A percentile compares a stretch with the other conserved stretches of the same genome.
These are phyloP conservation scores for Coniochaeta sp. DNA, from an alignment of 2,329 filamentous ascomycete species.

Conservation along the genomic window DNA sequence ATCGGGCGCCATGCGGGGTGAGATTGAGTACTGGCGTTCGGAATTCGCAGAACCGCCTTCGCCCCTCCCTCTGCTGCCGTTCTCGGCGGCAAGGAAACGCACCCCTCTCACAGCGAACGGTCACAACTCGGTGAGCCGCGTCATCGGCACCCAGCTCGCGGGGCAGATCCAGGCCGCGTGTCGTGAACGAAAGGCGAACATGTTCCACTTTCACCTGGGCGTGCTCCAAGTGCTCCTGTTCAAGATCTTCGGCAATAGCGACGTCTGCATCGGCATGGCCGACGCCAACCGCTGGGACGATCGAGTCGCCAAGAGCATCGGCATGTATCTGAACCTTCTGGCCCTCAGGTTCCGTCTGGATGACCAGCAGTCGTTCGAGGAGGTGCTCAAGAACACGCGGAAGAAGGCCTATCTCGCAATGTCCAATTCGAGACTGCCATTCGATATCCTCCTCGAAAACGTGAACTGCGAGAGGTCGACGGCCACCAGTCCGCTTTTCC, in stretches of 20 bases:
- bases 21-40: conserved; percentile 25
- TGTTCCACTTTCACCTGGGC: conserved; percentile 26
- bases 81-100: conserved; percentile 16
- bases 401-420: conserved; percentile 27
- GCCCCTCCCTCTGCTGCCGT: conserved; percentile 25
- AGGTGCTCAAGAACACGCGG: conserved; percentile 17
- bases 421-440: conserved; percentile 35
- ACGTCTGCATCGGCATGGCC: conserved; percentile 31
- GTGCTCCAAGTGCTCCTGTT: conserved; percentile 22
- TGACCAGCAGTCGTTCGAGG: conserved; percentile 18
- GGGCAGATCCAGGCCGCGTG: neutral
- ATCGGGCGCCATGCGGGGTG: conserved; percentile 10
- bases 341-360: conserved; percentile 27
- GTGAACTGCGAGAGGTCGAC: conserved; percentile 31
- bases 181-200: conserved; percentile 13
- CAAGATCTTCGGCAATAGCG: conserved; percentile 13
- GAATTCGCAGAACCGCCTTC: conserved; percentile 16
- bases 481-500: conserved; percentile 38
- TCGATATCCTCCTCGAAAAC: conserved; percentile 38
- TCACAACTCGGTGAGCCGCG: conserved; percentile 1
- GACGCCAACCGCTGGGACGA: conserved; percentile 35
- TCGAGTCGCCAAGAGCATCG: conserved; percentile 27
- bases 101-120: conserved; percentile 9
- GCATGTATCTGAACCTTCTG: conserved; percentile 40
- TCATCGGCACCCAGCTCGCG: neutral